Base-by-base conservation (phyloP, 2,329 filamentous ascomycete species). In the Aspergillus sp. region DNA sequence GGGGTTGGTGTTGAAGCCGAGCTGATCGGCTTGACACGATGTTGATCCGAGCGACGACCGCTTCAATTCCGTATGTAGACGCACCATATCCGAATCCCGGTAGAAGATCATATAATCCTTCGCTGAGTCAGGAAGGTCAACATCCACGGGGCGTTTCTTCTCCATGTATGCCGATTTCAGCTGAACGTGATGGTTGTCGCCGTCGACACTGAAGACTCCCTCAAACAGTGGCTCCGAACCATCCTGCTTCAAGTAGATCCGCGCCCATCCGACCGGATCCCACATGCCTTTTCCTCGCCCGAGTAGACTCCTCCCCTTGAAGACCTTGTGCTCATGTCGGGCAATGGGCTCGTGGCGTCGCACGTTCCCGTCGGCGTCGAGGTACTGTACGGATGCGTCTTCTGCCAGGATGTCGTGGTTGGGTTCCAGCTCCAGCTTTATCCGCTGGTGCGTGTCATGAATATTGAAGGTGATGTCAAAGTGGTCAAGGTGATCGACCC, bases 31-130 rank as follows among this genome's bases (percentile, higher is more conserved):
- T 23, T 82, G 81, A 74, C 95, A 99, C 5, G 83, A 81, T 6
- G 81, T 77, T 15, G 75, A 75, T 30, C 75, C 71, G 42, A 72
- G 68, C 8, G 78, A 61, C 57, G 80, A 81, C 63, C 90, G 85
- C 77, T 87, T 90, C 67, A 95, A 76, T 64, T 94, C 89, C 21
- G 80, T 77, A 57, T 84, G 84, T 39, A 62, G 54, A 41, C 71
- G 63, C 69, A 80, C 74, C 70, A 97, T 86, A 74, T 99, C 95
- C 27, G 92, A 96, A 72, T 98, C 93, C 65, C 93, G 86, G 84
- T 91, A 98, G 1, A 97, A 84, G 38, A 97, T 83, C 93, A 99
- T 95, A 71, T 86, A 89, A 62, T 96, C 90, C 32, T 88, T 84
- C 4, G 80, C 82, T 49, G 80, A 76, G 30, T 81, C 72, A 32